These are phyloP conservation scores for Geotrichum macrosporum DNA, from an alignment of 1,139 yeast species.

Conservation along the genomic window DNA sequence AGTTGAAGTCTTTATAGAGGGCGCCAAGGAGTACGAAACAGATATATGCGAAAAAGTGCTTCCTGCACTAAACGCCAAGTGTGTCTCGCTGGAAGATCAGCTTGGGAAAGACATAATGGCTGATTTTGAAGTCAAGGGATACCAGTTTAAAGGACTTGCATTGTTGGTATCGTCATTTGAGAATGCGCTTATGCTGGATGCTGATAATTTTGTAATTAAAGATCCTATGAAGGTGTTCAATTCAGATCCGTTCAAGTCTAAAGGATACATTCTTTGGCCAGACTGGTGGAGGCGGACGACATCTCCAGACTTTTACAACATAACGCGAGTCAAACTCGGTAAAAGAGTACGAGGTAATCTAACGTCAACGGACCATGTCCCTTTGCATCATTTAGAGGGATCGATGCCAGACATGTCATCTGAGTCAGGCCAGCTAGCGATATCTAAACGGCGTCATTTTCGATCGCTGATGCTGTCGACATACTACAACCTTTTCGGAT, in stretches of 20 bases:
- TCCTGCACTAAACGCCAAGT: constrained; percentile 65
- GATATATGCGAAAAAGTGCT: constrained; percentile 61
- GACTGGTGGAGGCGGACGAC: constrained; percentile 78
- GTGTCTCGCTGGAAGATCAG: constrained; percentile 57
- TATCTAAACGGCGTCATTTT: constrained; percentile 61
- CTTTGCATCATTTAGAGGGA: constrained; percentile 64
- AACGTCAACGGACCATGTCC: constrained; percentile 39
- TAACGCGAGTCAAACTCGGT: constrained; percentile 50
- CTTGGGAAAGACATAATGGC: constrained; percentile 47
- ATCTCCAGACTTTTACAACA: constrained; percentile 61
- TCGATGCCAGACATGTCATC: constrained; percentile 76
- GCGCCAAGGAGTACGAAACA: constrained; percentile 62
- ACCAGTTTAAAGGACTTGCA: constrained; percentile 75
- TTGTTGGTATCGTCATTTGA: constrained; percentile 71
- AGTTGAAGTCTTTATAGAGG: constrained; percentile 72
- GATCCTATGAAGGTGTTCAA: constrained; percentile 53
- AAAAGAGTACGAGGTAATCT: constrained; percentile 43
- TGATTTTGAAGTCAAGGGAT: constrained; percentile 59
- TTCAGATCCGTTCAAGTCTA: constrained; percentile 49
- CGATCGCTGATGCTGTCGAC: constrained; percentile 61
- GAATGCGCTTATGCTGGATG: constrained; percentile 68
- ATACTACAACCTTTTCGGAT: constrained; percentile 78
- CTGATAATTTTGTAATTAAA: constrained; percentile 66
- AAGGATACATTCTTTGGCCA: constrained; percentile 73
- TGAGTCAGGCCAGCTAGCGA: constrained; percentile 77